phyloP scores from a whole-genome alignment of 139 green algal species.

The Tetraselmis chui region DNA sequence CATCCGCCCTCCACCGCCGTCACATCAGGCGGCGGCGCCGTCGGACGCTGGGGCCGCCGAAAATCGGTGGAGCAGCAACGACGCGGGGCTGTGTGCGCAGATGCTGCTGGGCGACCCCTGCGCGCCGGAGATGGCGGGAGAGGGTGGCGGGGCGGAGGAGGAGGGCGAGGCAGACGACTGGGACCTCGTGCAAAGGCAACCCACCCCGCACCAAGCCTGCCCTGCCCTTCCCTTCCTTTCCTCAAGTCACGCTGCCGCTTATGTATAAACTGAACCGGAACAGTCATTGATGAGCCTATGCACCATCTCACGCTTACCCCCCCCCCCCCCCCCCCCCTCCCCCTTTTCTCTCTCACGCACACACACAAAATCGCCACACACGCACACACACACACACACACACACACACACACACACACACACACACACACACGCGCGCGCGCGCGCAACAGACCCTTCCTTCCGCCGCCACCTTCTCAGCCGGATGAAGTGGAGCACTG shows the following conservation, averaged over 20 bases:
- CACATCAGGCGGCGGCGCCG: no score
- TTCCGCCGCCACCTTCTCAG: conserved; percentile 33
- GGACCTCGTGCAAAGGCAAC: not conserved
- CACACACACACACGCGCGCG: no score
- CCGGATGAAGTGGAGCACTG: conserved; percentile 60
- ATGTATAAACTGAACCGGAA: no score
- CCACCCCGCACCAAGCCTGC: not conserved
- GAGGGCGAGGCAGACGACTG: not conserved
- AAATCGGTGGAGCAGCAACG: not conserved
- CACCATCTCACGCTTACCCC: not conserved
- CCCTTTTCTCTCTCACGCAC: no score
- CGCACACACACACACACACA: no score
- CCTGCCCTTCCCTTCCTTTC: no score
- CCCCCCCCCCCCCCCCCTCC: no score
- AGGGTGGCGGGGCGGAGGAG: not conserved
- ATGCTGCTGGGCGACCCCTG: not conserved
- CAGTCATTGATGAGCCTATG: no score
- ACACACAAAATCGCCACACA: no score
- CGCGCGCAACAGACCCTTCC: not conserved
- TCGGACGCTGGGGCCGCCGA: not conserved
- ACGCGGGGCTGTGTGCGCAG: not conserved
- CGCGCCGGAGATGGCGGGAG: not conserved
- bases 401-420: no score
- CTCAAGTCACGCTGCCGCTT: no score
- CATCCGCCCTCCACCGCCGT: not conserved